Conservation (phyloP, 139 green algal genomes). For the Zygnema circumcarinatum region DNA sequence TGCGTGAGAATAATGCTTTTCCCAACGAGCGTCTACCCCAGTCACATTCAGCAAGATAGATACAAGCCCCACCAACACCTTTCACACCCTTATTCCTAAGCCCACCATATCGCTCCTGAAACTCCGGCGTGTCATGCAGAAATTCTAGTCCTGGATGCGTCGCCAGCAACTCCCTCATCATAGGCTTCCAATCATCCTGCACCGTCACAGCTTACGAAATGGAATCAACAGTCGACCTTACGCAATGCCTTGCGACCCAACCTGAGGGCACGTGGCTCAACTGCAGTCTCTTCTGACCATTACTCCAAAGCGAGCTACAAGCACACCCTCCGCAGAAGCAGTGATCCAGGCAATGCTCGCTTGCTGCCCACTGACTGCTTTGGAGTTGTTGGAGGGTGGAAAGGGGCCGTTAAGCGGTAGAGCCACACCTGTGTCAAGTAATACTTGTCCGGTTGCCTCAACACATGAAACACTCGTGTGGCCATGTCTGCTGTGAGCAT, state of each 20-base stretch:
- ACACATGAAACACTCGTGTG: constrained; percentile 49
- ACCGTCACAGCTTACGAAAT: too few species aligned
- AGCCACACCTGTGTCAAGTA: constrained; percentile 47
- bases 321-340: background rate
- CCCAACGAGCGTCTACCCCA: too few species aligned
- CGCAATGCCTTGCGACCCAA: background rate
- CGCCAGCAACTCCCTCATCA: constrained; percentile 85
- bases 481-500: constrained; percentile 40
- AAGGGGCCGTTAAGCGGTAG: background rate
- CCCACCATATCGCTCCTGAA: constrained; percentile 91
- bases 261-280: background rate
- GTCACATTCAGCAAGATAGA: too few species aligned
- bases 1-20: too few species aligned
- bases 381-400: background rate
- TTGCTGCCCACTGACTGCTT: background rate
- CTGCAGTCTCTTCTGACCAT: too few species aligned
- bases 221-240: constrained; percentile 52
- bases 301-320: too few species aligned
- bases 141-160: constrained; percentile 97
- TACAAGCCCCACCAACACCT: too few species aligned
- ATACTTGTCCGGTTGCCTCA: constrained; percentile 47
- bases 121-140: constrained; percentile 93
- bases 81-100: too few species aligned
- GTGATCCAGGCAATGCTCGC: background rate
- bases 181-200: constrained; percentile 80